Percentiles rank a stretch among this genome's conserved stretches.
These are phyloP conservation scores for Teratosphaeria zuluensis DNA, from an alignment of 2,329 filamentous ascomycete species.

Conservation along the genomic window DNA sequence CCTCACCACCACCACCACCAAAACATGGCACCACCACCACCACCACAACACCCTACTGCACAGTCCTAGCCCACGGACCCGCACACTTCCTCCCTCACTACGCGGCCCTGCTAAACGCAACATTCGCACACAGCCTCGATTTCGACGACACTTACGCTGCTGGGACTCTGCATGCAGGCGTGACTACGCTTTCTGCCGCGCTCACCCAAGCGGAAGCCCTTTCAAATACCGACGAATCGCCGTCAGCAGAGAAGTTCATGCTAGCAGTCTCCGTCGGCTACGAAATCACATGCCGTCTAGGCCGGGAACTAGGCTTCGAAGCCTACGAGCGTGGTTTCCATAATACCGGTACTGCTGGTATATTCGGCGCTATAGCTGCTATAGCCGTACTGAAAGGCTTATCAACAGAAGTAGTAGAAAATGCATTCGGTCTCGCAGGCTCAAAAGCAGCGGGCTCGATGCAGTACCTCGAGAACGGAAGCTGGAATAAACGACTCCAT, in stretches of 20 bases:
- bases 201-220: conserved; percentile 23
- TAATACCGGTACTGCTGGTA: conserved; percentile 28
- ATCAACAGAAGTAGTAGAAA: conserved; percentile 14
- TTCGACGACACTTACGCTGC: conserved; percentile 38
- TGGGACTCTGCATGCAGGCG: conserved; percentile 34
- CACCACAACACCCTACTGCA: conserved; percentile 9
- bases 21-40: neutral
- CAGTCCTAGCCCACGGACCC: conserved; percentile 28
- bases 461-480: conserved; percentile 32
- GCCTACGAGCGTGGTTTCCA: conserved; percentile 30
- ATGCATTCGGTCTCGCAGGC: conserved; percentile 29
- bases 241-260: conserved; percentile 18
- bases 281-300: conserved; percentile 26
- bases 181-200: conserved; percentile 31
- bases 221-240: neutral
- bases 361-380: conserved; percentile 28
- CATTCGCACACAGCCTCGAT: conserved; percentile 35
- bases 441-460: conserved; percentile 30
- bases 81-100: conserved; percentile 28
- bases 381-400: conserved; percentile 23
- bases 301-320: conserved; percentile 25
- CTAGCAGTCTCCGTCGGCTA: conserved; percentile 27
- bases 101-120: conserved; percentile 33
- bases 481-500: conserved; percentile 31
- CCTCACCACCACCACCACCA: neutral